These are phyloP conservation scores for Saccharomycopsis malanga DNA, from an alignment of 805 yeast species.

Conservation along the genomic window DNA sequence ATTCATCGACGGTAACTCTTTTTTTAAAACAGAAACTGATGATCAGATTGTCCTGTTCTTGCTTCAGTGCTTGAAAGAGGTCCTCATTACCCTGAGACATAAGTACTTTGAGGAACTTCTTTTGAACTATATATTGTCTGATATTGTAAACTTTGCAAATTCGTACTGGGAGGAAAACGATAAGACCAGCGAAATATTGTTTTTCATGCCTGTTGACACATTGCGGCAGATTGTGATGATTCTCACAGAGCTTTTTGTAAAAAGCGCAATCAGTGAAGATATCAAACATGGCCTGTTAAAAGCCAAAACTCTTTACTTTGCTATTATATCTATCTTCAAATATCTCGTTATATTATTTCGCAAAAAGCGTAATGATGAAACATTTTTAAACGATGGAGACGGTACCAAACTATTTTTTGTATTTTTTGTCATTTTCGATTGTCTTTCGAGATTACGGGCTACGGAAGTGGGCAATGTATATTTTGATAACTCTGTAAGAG, in stretches of 20 bases:
- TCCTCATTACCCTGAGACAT: constrained; percentile 3
- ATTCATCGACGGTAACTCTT: neutral
- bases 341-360: neutral
- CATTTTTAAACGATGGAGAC: neutral
- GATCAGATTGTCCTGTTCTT: constrained; percentile 4
- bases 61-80: constrained; percentile 1
- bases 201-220: neutral
- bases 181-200: neutral
- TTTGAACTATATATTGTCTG: constrained; percentile 2
- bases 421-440: constrained; percentile 15
- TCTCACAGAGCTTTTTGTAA: constrained; percentile 2
- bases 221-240: constrained; percentile 1
- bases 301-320: neutral
- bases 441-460: constrained; percentile 16
- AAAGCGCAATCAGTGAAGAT: neutral
- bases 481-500: constrained; percentile 13
- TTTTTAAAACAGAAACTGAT: constrained; percentile 11
- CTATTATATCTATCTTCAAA: neutral
- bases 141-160: constrained; percentile 1
- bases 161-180: neutral
- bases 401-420: neutral
- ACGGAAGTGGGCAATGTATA: constrained; percentile 10
- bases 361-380: neutral
- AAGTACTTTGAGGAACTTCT: constrained; percentile 8
- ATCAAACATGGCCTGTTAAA: constrained; percentile 8